These are phyloP conservation scores for Ogataea ramenticola DNA, from an alignment of 805 yeast species.

Conservation along the genomic window DNA sequence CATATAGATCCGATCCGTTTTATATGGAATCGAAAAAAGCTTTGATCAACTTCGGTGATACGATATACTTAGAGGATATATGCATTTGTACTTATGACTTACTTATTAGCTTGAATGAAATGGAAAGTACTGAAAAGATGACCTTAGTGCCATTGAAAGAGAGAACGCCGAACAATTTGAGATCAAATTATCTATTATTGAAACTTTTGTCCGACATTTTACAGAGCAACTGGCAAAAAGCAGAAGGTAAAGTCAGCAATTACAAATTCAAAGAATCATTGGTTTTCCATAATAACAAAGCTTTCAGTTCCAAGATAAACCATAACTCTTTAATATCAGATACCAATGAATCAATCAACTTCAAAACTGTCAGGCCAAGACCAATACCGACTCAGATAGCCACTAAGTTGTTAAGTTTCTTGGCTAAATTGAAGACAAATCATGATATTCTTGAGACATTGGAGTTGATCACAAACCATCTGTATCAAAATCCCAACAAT, in stretches of 20 bases:
- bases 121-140: background rate
- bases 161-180: slow-evolving; percentile 12
- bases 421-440: slow-evolving; percentile 13
- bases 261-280: background rate
- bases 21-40: slow-evolving; percentile 28
- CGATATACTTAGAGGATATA: slow-evolving; percentile 24
- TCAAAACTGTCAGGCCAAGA: slow-evolving; percentile 10
- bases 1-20: slow-evolving; percentile 29
- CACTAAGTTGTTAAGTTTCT: slow-evolving; percentile 6
- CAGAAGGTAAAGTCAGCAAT: background rate
- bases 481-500: background rate
- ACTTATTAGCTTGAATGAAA: background rate
- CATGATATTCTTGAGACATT: slow-evolving; percentile 18
- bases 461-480: slow-evolving; percentile 9
- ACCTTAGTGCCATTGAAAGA: slow-evolving; percentile 8
- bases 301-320: slow-evolving; percentile 5
- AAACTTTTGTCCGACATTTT: slow-evolving; percentile 31
- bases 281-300: background rate
- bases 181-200: slow-evolving; percentile 30
- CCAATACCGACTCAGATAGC: slow-evolving; percentile 6
- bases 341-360: background rate
- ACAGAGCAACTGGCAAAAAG: slow-evolving; percentile 11
- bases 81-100: slow-evolving; percentile 15
- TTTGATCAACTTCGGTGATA: slow-evolving; percentile 23
- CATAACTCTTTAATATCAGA: background rate